These are phyloP conservation scores for Bipolaris sorokiniana DNA, from an alignment of 2,329 filamentous ascomycete genomes.

Conservation along the genomic window DNA sequence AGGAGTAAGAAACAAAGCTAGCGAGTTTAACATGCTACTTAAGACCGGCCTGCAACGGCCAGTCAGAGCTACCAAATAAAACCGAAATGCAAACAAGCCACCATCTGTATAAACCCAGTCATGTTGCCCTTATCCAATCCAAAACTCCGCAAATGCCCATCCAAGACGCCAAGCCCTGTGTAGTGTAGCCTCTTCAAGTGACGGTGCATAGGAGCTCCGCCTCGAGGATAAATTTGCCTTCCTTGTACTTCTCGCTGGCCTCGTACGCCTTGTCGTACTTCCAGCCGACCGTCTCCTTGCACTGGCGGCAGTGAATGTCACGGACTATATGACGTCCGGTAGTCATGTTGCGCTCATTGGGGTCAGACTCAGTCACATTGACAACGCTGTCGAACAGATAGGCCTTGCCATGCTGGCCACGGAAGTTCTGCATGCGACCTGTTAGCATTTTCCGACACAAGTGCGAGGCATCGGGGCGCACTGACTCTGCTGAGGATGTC, in stretches of 20 bases:
- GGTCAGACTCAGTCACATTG: conserved; percentile 81
- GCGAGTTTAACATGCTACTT: conserved; percentile 8
- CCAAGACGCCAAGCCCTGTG: conserved; percentile 1
- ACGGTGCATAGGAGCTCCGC: conserved; percentile 87
- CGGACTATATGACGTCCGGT: conserved; percentile 93
- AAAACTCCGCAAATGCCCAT: conserved; percentile 38
- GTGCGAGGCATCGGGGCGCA: conserved; percentile 3
- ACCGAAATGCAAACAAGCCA: conserved; percentile 11
- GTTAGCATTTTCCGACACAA: conserved; percentile 10
- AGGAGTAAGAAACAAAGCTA: neutral
- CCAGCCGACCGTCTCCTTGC: conserved; percentile 93
- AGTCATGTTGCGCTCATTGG: conserved; percentile 97
- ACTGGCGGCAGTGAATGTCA: conserved; percentile 90
- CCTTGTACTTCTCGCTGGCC: conserved; percentile 93
- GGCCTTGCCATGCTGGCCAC: conserved; percentile 96
- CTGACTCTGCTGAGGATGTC: conserved; percentile 92
- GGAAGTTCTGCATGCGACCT: conserved; percentile 80
- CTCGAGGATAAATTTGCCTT: conserved; percentile 97
- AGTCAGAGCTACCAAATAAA: conserved; percentile 6
- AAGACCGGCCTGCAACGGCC: conserved; percentile 7
- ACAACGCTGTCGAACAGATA: conserved; percentile 95
- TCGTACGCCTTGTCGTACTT: conserved; percentile 99
- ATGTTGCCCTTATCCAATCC: conserved; percentile 10
- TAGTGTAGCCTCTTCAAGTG: conserved; percentile 41
- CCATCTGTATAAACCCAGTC: conserved; percentile 7